Conservation (phyloP, 257 asterid genomes). For the Solanum raphanifolium region DNA sequence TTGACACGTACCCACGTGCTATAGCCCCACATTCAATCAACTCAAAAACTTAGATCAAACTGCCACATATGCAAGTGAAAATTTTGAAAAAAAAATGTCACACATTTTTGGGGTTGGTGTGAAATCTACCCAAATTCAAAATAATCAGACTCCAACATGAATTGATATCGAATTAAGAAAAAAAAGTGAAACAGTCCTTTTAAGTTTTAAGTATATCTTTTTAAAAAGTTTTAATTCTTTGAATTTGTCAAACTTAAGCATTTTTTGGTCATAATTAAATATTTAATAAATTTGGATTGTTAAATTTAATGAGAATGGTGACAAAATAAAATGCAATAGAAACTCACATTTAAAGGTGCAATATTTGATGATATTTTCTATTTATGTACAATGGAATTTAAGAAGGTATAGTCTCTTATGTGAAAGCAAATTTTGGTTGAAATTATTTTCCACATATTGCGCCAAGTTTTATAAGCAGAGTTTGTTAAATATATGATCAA, state of each 20-base stretch:
- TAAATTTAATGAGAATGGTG: background rate
- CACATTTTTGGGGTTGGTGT: background rate
- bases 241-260: background rate
- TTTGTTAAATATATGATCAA: background rate
- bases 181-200: background rate
- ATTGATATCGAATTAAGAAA: too few species aligned
- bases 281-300: background rate
- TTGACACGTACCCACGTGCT: background rate
- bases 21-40: background rate
- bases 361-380: background rate
- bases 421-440: background rate
- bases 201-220: background rate
- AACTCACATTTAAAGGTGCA: background rate
- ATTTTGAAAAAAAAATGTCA: background rate
- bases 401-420: background rate
- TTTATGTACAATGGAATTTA: too few species aligned
- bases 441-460: background rate
- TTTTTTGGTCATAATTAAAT: background rate
- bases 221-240: background rate
- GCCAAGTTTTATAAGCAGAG: background rate
- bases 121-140: too few species aligned
- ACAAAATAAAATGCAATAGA: background rate
- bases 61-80: background rate
- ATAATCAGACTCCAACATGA: rapidly evolving
- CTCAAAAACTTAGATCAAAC: background rate